Evolutionary conservation across 345 rosid genomes (phyloP), one percentile per base, ranked within the genome.

Genomic region (Linum lewisii): DNA sequence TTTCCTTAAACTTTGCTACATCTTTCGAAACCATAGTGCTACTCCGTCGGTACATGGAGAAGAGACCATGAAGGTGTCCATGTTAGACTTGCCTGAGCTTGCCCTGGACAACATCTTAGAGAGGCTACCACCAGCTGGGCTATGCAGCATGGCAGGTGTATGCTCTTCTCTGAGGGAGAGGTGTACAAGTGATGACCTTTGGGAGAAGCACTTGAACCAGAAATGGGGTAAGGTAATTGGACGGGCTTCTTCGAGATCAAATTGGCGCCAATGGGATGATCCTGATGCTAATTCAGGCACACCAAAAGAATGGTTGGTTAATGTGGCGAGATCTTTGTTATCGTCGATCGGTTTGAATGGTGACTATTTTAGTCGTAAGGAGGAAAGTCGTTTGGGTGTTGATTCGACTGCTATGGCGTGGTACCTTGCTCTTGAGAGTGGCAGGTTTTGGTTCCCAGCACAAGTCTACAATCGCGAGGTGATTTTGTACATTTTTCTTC

Each of bases 381-480:
- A n/a, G n/a, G n/a, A n/a, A 3, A 29, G 34, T 29, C 34, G 34
- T 63, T 69, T 78, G 55, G 83, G 80, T 22, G 72, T 63, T 68
- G 34, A 29, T 29, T 81, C 88, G 78, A 81, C 96, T 32, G 66
- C 75, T 76, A 86, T 88, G 96, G 80, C 81, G 63, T 79, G 84
- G 79, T 92, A 81, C 75, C 86, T 84, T 34, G 84, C 95, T 60
- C 93, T 92, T 57, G 95, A 88, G 72, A 79, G 81, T 14, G 96
- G 93, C 64, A 71, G 76, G 47, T 84, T 88, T 66, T 80, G 87
- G 81, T 88, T 92, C 75, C 96, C 96, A 22, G 96, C 96, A 63
- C 98, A 92, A 72, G 93, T 88, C 61, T 92, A 81, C 71, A 88
- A 92, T 62, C 90, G 98, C 7, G 95, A 88, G 98, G 98, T 92